A percentile compares a stretch with the other conserved stretches of the same genome.
phyloP scores from a whole-genome alignment of 2,329 filamentous ascomycete species.

The Sclerotinia trifoliorum region DNA sequence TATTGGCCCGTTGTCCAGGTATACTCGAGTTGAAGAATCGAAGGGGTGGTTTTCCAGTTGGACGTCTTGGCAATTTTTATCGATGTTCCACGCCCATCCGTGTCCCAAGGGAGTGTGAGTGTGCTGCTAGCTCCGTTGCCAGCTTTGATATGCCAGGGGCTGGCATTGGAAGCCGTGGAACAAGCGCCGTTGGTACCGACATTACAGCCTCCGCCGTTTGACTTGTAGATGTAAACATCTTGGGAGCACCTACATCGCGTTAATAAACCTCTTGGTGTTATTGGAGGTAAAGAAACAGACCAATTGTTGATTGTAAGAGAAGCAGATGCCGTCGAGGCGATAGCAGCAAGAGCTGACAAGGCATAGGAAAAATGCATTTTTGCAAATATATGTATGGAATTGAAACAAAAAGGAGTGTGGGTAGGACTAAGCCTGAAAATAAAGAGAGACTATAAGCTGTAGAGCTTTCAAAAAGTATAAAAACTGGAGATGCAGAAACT shows the following conservation, averaged over 20 bases:
- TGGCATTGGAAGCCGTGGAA: slow-evolving; percentile 6
- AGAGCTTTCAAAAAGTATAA: slow-evolving; percentile 2
- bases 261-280: not conserved
- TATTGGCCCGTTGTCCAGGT: slow-evolving; percentile 16
- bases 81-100: slow-evolving; percentile 15
- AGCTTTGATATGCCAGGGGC: slow-evolving; percentile 19
- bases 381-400: not conserved
- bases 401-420: slow-evolving; percentile 17
- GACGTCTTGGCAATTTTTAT: slow-evolving; percentile 21
- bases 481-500: not conserved
- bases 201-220: slow-evolving; percentile 17
- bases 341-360: slow-evolving; percentile 19
- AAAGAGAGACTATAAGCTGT: slow-evolving; percentile 11
- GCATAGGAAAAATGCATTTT: slow-evolving; percentile 19
- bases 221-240: slow-evolving; percentile 19
- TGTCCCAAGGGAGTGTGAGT: slow-evolving; percentile 15
- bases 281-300: not conserved
- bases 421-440: slow-evolving; percentile 15
- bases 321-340: slow-evolving; percentile 21
- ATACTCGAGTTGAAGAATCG: slow-evolving; percentile 23
- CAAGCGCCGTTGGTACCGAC: slow-evolving; percentile 17
- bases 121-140: slow-evolving; percentile 16
- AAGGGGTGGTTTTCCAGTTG: slow-evolving; percentile 16
- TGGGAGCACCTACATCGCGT: slow-evolving; percentile 8
- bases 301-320: slow-evolving; percentile 21